Evolutionary conservation across 2,329 filamentous ascomycete genomes (phyloP).

Genomic region (Fusarium nodosum): DNA sequence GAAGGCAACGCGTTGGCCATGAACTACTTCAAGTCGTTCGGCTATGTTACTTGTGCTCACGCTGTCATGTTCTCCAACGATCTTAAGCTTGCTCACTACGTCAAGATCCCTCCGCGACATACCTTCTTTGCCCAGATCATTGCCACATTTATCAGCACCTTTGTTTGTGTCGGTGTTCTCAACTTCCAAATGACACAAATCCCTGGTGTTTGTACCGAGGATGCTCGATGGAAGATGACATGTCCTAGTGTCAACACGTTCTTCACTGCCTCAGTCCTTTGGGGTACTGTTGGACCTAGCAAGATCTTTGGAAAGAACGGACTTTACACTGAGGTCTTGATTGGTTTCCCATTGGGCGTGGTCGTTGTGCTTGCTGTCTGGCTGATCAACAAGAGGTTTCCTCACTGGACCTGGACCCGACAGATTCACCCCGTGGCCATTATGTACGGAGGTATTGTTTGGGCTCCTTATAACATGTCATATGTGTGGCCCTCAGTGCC

Average conservation of each 20-base stretch:
- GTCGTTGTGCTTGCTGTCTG: conserved; percentile 61
- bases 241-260: conserved; percentile 68
- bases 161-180: conserved; percentile 64
- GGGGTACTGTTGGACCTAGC: conserved; percentile 66
- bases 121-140: conserved; percentile 71
- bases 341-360: conserved; percentile 66
- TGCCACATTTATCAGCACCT: conserved; percentile 67
- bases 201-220: conserved; percentile 61
- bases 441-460: conserved; percentile 61
- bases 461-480: conserved; percentile 65
- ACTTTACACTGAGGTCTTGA: conserved; percentile 62
- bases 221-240: conserved; percentile 63
- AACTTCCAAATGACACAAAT: conserved; percentile 66
- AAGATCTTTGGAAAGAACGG: conserved; percentile 65
- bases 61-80: conserved; percentile 65
- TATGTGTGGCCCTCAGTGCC: conserved; percentile 67
- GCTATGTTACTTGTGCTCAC: conserved; percentile 64
- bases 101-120: conserved; percentile 72
- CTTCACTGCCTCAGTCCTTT: conserved; percentile 68
- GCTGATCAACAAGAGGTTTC: conserved; percentile 57
- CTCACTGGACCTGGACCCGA: conserved; percentile 57
- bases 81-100: conserved; percentile 66
- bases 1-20: conserved; percentile 66
- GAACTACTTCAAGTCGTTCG: conserved; percentile 69
- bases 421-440: conserved; percentile 65